Conservation (phyloP, 2,329 filamentous ascomycete species). For the Arthrobotrys pseudoclavata region DNA sequence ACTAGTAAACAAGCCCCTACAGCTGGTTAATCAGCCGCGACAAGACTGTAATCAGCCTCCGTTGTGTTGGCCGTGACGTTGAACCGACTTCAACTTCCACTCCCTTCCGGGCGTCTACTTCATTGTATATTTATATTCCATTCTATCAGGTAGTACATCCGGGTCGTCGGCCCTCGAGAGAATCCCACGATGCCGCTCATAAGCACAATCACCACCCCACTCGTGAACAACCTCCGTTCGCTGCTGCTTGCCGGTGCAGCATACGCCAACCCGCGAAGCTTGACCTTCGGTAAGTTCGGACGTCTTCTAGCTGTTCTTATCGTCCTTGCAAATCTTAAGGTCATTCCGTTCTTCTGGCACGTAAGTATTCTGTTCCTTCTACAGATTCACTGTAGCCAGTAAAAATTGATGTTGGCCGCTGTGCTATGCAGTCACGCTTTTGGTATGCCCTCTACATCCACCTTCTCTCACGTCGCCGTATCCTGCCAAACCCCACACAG, state of each 20-base stretch:
- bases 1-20: slow-evolving; percentile 32
- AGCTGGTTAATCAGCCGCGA: not conserved
- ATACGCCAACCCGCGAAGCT: slow-evolving; percentile 46
- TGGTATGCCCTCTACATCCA: slow-evolving; percentile 73
- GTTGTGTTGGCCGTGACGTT: slow-evolving; percentile 46
- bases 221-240: slow-evolving; percentile 33
- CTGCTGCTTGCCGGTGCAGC: slow-evolving; percentile 40
- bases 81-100: slow-evolving; percentile 35
- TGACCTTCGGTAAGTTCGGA: slow-evolving; percentile 50
- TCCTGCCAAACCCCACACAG: slow-evolving; percentile 72
- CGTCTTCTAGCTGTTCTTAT: slow-evolving; percentile 68
- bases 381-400: not conserved
- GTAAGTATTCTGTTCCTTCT: slow-evolving; percentile 69
- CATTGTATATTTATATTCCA: not conserved
- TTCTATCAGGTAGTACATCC: slow-evolving; percentile 15
- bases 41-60: not conserved
- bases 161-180: slow-evolving; percentile 8
- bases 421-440: slow-evolving; percentile 70
- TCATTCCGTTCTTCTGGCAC: slow-evolving; percentile 81
- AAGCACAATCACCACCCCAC: slow-evolving; percentile 37
- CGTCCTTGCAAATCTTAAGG: slow-evolving; percentile 78
- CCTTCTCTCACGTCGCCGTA: slow-evolving; percentile 69
- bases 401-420: slow-evolving; percentile 1
- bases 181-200: slow-evolving; percentile 31
- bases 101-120: slow-evolving; percentile 21